Conservation (phyloP, 495 filamentous ascomycete genomes). For the Cercophora sp. region DNA sequence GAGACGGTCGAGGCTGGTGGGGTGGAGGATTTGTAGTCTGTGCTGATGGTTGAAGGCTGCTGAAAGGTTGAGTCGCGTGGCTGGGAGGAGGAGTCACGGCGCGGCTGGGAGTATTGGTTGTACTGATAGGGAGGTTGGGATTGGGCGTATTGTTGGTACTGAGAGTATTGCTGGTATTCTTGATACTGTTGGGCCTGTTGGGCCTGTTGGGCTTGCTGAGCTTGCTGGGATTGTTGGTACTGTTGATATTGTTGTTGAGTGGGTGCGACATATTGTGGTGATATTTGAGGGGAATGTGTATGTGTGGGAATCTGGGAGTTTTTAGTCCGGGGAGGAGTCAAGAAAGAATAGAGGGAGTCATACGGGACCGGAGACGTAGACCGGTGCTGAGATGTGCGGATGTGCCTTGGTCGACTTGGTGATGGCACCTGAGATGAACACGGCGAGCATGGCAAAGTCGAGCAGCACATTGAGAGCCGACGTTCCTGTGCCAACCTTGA, state of each 20-base stretch:
- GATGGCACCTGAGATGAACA: conserved; percentile 9
- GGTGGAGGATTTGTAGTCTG: conserved; percentile 3
- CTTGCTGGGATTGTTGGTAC: neutral
- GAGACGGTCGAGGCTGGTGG: neutral
- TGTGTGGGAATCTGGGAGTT: too few relatives aligned
- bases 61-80: neutral
- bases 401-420: neutral
- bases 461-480: conserved; percentile 18
- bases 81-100: neutral
- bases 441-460: conserved; percentile 17
- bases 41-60: neutral
- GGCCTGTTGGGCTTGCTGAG: neutral
- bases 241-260: neutral
- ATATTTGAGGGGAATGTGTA: too few relatives aligned
- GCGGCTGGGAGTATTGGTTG: neutral
- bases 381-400: conserved; percentile 9
- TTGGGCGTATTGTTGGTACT: neutral
- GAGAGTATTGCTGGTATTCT: conserved; percentile 1
- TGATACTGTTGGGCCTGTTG: neutral
- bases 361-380: neutral
- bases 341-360: too few relatives aligned
- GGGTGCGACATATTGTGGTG: too few relatives aligned
- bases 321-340: too few relatives aligned
- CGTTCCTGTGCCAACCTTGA: conserved; percentile 20
- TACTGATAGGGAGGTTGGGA: neutral